Conservation (phyloP, 139 green algal species). For the Dunaliella primolecta region DNA sequence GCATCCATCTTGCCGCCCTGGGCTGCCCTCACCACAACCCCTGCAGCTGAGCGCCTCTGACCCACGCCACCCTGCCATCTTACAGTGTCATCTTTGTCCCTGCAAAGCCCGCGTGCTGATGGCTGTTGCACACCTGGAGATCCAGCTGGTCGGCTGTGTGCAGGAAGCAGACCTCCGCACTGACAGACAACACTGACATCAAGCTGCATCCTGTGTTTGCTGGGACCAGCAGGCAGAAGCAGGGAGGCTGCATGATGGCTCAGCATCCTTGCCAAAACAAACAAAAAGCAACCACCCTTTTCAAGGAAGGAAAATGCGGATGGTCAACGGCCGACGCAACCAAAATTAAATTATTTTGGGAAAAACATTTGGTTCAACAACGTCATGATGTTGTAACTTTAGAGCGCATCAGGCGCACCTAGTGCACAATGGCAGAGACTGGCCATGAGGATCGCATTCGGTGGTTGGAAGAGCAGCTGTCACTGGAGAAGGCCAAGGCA, state of each 20-base stretch:
- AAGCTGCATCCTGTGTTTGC: not conserved
- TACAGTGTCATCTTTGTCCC: not conserved
- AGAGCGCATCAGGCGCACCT: no score
- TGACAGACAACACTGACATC: not conserved
- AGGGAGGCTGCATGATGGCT: not conserved
- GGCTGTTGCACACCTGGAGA: not conserved
- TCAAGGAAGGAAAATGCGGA: not conserved
- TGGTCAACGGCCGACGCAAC: no score
- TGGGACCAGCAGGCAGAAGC: not conserved
- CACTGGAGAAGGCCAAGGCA: conserved; percentile 7
- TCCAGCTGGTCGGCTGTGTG: not conserved
- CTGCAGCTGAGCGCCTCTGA: not conserved
- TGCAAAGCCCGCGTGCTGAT: not conserved
- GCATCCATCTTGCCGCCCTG: not conserved
- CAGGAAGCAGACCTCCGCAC: not conserved
- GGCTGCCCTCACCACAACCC: not conserved
- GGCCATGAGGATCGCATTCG: not conserved
- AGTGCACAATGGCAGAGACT: not conserved
- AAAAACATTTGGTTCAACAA: no score
- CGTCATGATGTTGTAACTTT: no score
- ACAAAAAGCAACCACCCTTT: not conserved
- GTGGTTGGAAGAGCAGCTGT: not conserved
- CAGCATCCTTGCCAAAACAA: not conserved
- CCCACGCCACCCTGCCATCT: not conserved
- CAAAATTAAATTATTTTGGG: no score